These are phyloP conservation scores for Ceratocystis papillata DNA, from an alignment of 2,329 filamentous ascomycete species.

Conservation along the genomic window DNA sequence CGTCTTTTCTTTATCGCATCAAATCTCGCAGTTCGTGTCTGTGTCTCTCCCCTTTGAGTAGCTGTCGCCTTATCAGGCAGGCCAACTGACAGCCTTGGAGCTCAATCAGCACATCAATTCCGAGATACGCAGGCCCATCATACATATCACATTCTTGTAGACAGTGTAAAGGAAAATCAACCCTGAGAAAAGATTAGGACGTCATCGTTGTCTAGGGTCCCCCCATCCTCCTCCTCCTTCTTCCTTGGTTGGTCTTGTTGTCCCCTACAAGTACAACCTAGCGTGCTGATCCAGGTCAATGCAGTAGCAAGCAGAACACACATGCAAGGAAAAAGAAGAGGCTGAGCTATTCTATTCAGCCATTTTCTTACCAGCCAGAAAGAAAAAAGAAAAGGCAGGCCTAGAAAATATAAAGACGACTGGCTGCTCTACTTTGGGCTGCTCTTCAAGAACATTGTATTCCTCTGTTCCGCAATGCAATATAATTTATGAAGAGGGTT, in stretches of 20 bases:
- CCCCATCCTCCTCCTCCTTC: neutral
- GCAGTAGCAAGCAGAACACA: neutral
- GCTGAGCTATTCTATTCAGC: neutral
- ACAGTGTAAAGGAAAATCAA: neutral
- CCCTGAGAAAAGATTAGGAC: neutral
- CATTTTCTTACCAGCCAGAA: neutral
- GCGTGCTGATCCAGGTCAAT: neutral
- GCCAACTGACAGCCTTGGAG: neutral
- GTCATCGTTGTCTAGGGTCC: constrained; percentile 5
- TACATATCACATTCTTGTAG: neutral
- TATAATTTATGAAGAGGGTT: neutral
- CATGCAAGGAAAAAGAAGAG: neutral
- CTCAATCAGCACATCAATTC: neutral
- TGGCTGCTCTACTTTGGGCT: neutral
- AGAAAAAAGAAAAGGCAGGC: neutral
- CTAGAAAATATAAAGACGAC: neutral
- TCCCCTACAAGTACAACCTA: neutral
- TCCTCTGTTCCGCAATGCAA: too few species aligned
- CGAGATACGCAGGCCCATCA: neutral
- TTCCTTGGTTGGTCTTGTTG: neutral
- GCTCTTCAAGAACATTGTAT: neutral
- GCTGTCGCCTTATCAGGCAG: neutral
- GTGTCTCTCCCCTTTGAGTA: neutral
- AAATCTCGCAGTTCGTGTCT: constrained; percentile 7
- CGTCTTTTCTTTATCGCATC: neutral